phyloP scores from a whole-genome alignment of 2,329 filamentous ascomycete genomes.

The Alternaria ethzedia region DNA sequence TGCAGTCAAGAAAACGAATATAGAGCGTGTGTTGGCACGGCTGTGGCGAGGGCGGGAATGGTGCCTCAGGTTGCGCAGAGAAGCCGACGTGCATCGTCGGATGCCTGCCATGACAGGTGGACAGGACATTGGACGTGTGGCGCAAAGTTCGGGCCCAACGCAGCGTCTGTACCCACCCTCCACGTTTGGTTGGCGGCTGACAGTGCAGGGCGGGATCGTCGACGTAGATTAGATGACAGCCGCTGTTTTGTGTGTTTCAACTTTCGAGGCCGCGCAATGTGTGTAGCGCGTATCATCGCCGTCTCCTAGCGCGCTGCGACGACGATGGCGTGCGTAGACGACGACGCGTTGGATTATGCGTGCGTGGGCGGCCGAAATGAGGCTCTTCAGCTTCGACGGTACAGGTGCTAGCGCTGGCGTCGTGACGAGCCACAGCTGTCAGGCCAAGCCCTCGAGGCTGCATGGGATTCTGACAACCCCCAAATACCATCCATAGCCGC shows the following conservation, averaged over 20 bases:
- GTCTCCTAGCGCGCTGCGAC: not conserved
- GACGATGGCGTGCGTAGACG: not conserved
- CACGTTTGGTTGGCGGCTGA: not conserved
- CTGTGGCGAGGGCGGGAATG: not conserved
- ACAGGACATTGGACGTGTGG: not conserved
- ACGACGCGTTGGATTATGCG: slow-evolving; percentile 7
- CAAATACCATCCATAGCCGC: not conserved
- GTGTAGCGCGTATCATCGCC: not conserved
- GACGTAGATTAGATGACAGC: slow-evolving; percentile 6
- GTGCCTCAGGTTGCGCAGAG: not conserved
- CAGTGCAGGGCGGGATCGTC: slow-evolving; percentile 6
- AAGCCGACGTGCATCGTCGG: not conserved
- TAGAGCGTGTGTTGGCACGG: not conserved
- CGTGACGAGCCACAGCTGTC: slow-evolving; percentile 1
- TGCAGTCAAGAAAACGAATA: not conserved
- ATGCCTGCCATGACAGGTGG: not conserved
- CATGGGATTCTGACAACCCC: not conserved
- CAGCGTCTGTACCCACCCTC: not conserved
- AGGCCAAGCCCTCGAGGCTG: not conserved
- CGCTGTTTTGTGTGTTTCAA: slow-evolving; percentile 7
- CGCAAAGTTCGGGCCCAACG: not conserved
- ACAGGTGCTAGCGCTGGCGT: not conserved
- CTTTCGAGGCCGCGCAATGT: slow-evolving; percentile 13
- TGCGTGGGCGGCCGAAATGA: not conserved
- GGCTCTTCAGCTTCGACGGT: not conserved